A percentile compares a stretch with the other conserved stretches of the same genome.
phyloP scores from a whole-genome alignment of 257 asterid genomes.

The Capsicum baccatum region DNA sequence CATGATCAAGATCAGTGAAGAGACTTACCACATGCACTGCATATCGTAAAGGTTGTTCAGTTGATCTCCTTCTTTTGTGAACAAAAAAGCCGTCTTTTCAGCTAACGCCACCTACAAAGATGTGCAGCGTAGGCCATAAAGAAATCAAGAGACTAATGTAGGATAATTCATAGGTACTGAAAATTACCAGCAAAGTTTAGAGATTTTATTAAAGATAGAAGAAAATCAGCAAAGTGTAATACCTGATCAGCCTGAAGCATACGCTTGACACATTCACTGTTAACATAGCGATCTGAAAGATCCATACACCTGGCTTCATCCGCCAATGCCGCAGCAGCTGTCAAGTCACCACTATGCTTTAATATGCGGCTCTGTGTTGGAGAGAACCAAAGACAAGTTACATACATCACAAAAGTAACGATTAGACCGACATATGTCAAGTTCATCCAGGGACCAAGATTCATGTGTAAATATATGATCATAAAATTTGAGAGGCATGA shows the following conservation, averaged over 20 bases:
- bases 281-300: conserved; percentile 97
- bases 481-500: conserved; percentile 11
- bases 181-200: background rate
- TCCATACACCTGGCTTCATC: conserved; percentile 99
- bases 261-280: conserved; percentile 94
- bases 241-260: conserved; percentile 99
- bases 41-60: conserved; percentile 95
- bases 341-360: conserved; percentile 93
- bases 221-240: conserved; percentile 23
- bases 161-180: conserved; percentile 28
- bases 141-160: conserved; percentile 24
- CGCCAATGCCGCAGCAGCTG: conserved; percentile 93
- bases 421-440: conserved; percentile 1
- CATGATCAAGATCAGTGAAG: background rate
- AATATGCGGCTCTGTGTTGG: conserved; percentile 80
- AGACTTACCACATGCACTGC: conserved; percentile 99
- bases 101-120: conserved; percentile 78
- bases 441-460: conserved; percentile 26
- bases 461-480: background rate
- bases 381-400: conserved; percentile 34
- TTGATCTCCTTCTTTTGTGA: conserved; percentile 99
- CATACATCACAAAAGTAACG: background rate
- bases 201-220: conserved; percentile 19
- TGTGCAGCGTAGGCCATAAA: conserved; percentile 26
- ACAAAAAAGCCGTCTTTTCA: conserved; percentile 89